Percentiles rank a stretch among this genome's conserved stretches.
Evolutionary conservation across 202 grass and related monocot species (phyloP).

Genomic region (Brachypodium distachyon): DNA sequence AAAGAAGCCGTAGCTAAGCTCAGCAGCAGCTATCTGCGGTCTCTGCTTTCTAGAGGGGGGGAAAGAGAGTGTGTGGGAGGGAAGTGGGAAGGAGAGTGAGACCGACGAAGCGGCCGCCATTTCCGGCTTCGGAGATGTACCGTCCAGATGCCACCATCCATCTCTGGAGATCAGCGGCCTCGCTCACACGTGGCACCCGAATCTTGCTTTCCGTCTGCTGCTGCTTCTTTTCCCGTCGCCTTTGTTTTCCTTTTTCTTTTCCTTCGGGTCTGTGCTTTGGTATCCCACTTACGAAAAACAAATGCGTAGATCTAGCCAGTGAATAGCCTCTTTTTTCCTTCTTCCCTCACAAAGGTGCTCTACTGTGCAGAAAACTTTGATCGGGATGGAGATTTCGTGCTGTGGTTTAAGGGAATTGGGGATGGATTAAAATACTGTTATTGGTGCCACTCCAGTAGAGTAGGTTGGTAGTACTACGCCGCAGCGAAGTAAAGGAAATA

Average conservation of each 20-base stretch:
- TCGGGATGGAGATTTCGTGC: background rate
- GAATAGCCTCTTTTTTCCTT: background rate
- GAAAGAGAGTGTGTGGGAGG: background rate
- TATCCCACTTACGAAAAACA: background rate
- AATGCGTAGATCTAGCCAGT: background rate
- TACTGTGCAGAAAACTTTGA: background rate
- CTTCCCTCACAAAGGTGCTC: background rate
- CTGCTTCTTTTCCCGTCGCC: background rate
- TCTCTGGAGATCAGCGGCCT: conserved; percentile 15
- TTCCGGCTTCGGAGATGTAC: conserved; percentile 2
- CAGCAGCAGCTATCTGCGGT: background rate
- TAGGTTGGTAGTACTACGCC: conserved; percentile 25
- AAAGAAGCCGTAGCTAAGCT: background rate
- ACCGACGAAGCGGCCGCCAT: conserved; percentile 37
- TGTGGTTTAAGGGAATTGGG: background rate
- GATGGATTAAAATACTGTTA: background rate
- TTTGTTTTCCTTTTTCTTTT: background rate
- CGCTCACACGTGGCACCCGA: conserved; percentile 48
- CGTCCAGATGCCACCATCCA: background rate
- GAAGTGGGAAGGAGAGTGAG: conserved; percentile 10
- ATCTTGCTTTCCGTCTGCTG: conserved; percentile 25
- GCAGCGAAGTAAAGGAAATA: conserved; percentile 5
- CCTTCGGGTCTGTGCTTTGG: background rate
- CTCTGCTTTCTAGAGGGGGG: conserved; percentile 31
- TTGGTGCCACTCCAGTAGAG: too few species aligned